Evolutionary conservation across 2,329 filamentous ascomycete species (phyloP), one percentile per base, ranked within the genome.

Genomic region (Botrytis porri): DNA sequence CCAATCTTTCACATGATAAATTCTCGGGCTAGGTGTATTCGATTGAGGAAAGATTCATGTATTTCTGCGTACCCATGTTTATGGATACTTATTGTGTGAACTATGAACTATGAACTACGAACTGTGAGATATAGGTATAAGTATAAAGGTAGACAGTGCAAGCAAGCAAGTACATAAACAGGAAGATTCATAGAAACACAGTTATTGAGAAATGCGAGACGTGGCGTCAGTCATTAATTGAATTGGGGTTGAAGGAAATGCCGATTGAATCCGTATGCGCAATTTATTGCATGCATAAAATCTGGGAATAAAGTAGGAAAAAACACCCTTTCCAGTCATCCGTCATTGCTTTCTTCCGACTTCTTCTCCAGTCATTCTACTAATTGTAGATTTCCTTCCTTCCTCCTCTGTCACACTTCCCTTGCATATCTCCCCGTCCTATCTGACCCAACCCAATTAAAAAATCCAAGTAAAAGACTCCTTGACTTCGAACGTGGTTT

Each of bases 381-480:
- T 14, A 10, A 37, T 6, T 35, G 57, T 60, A 60, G 57, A 60
- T 35, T 18, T 35, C 45, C 29, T 18, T 51, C 14, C 32, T 14
- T 18, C 35, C 41, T 65, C 43, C 2, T 18, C 32, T n/a, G 48
- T 48, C 32, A n/a, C 43, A 14, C 0, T n/a, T 18, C 43, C 48
- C 48, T n/a, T 5, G 48, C 20, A 18, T n/a, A 6, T 20, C 43
- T 32, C 10, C 12, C 1, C 63, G 20, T 41, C 22, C 32, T 4
- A 9, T n/a, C 22, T 1, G 18, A 25, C 6, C 32, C 45, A 25
- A 25, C 6, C 32, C 45, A 25, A 20, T 75, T 72, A 80, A 48
- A 76, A 75, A 22, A 89, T 83, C 90, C 90, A 92, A 37, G 86
- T 89, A 78, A 92, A 92, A 8, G 88, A 88, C 78, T 91, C 86